A percentile compares a stretch with the other conserved stretches of the same genome.
These are phyloP conservation scores for Clonostachys chloroleuca DNA, from an alignment of 2,329 filamentous ascomycete genomes.

Conservation along the genomic window DNA sequence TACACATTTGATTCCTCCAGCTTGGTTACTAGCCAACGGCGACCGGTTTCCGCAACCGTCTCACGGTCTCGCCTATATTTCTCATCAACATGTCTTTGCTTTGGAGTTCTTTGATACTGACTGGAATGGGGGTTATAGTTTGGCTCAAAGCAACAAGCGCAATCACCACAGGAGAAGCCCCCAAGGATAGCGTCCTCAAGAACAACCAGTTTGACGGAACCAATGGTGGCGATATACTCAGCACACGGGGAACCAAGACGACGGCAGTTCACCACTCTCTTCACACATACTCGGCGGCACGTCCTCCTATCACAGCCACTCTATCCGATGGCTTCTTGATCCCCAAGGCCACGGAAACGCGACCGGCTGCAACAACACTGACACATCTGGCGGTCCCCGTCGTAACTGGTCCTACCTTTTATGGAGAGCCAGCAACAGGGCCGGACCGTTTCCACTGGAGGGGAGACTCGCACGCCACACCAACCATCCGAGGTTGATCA, in stretches of 20 bases:
- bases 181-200: constrained; percentile 41
- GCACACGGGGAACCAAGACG: not conserved
- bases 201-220: not conserved
- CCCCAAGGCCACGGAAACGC: constrained; percentile 28
- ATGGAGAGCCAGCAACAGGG: constrained; percentile 28
- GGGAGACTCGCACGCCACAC: constrained; percentile 41
- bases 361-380: constrained; percentile 34
- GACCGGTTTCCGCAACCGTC: constrained; percentile 4
- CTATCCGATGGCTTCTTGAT: not conserved
- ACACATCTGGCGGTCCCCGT: constrained; percentile 21
- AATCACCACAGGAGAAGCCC: constrained; percentile 11
- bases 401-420: constrained; percentile 2
- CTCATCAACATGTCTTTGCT: constrained; percentile 2
- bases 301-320: not conserved
- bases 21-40: constrained; percentile 12
- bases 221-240: not conserved
- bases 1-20: constrained; percentile 5
- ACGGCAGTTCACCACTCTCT: not conserved
- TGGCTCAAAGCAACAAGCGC: constrained; percentile 55
- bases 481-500: constrained; percentile 39
- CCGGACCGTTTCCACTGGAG: constrained; percentile 41
- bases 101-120: constrained; percentile 6
- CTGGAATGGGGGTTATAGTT: constrained; percentile 45
- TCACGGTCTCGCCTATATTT: not conserved
- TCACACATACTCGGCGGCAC: not conserved